Base-by-base conservation (phyloP, 345 rosid genomes). In the Streptanthus diversifolius region DNA sequence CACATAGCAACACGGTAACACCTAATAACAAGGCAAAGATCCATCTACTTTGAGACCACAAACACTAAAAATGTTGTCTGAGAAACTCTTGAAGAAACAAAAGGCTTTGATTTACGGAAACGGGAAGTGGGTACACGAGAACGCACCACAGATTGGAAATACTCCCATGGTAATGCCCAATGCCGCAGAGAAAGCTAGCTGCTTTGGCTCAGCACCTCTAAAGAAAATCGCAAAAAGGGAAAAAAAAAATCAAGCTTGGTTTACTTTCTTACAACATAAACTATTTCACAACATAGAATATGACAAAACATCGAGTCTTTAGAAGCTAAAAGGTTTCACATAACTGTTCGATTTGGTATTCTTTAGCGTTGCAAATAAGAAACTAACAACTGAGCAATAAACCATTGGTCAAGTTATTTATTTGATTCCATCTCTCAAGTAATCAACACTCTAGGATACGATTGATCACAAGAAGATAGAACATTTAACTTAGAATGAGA, bases 151-250 rank as follows among this genome's bases (percentile, higher is more conserved):
- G 39, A 93, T 87, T n/a, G 97, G 97, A 68, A 93, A 93, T 15
- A 93, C 63, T 72, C 97, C 97, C 53, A 93, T 37, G 33, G 96
- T 87, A 64, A 88, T 51, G n/a, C 99, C 99, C 59, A 91, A 76
- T 74, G 99, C 96, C 11, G 91, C 80, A 56, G 99, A 91, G 70
- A 91, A 86, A 1, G 97, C 97, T 75, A 93, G 66, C 78, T 86
- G 95, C 85, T 82, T 89, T 15, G 99, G 97, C 76, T 91, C 97
- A 49, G 91, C 82, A 69, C 97, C 91, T 76, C 95, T 91, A 84
- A 58, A 35, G 8, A 25, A 13, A 13, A 13, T 8, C 5, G 1
- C 10, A 36, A 12, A 55, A 41, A 13, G 30, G 13, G 0, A 30
- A 40, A 29, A 14, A 58, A 4, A 21, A 49, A 41, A 68, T 15